These are phyloP conservation scores for Scedosporium minutisporum DNA, from an alignment of 2,329 filamentous ascomycete species.

Conservation along the genomic window DNA sequence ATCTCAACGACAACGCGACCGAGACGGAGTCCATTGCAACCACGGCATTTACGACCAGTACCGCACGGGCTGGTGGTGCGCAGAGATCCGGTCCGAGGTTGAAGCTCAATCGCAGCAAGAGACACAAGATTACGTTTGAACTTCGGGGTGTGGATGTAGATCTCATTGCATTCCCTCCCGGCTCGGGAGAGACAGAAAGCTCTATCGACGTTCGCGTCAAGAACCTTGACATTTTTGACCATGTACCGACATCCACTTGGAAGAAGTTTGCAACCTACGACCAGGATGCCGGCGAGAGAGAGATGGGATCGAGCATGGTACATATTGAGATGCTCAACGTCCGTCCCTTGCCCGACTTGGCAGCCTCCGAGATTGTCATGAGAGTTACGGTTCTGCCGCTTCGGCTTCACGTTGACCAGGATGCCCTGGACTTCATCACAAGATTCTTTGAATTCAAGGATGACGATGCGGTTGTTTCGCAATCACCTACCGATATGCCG, in stretches of 20 bases:
- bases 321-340: slow-evolving; percentile 84
- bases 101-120: slow-evolving; percentile 72
- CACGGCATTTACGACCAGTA: slow-evolving; percentile 55
- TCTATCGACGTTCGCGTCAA: slow-evolving; percentile 76
- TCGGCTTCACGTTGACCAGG: slow-evolving; percentile 90
- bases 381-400: slow-evolving; percentile 72
- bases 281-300: slow-evolving; percentile 74
- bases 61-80: slow-evolving; percentile 34
- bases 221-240: slow-evolving; percentile 85
- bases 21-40: slow-evolving; percentile 86
- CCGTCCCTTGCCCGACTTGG: slow-evolving; percentile 71
- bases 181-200: slow-evolving; percentile 71
- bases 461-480: slow-evolving; percentile 45
- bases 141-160: slow-evolving; percentile 77
- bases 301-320: slow-evolving; percentile 80
- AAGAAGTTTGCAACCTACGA: slow-evolving; percentile 96
- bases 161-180: slow-evolving; percentile 68
- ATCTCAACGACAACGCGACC: slow-evolving; percentile 74
- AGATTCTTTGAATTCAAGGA: slow-evolving; percentile 98
- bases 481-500: slow-evolving; percentile 60
- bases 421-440: slow-evolving; percentile 92
- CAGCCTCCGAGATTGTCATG: slow-evolving; percentile 82
- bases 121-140: slow-evolving; percentile 94
- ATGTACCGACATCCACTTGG: slow-evolving; percentile 93
- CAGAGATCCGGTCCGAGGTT: slow-evolving; percentile 46